phyloP scores from a whole-genome alignment of 768 basidiomycete genomes.

The Naganishia friedmannii region DNA sequence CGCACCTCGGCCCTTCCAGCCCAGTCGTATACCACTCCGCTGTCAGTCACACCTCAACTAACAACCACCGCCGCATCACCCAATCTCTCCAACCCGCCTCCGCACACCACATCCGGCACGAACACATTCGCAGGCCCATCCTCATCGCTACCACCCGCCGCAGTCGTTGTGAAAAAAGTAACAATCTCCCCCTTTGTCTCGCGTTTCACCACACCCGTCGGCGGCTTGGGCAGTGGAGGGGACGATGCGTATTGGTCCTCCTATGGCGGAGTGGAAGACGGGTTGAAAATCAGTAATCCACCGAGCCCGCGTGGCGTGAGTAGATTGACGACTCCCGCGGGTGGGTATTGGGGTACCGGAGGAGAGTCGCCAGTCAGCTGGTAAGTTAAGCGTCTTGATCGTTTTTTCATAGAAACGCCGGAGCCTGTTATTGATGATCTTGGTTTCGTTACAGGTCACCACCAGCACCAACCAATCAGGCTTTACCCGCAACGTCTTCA shows the following conservation, averaged over 20 bases:
- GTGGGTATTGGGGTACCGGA: constrained; percentile 32
- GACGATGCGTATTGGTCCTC: constrained; percentile 30
- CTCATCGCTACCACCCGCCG: neutral
- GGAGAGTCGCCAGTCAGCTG: constrained; percentile 32
- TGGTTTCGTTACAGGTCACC: neutral
- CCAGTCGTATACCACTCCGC: neutral
- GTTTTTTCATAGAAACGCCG: neutral
- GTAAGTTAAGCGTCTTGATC: constrained; percentile 1
- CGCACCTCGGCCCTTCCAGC: neutral
- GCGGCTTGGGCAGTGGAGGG: neutral
- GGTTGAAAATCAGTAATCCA: constrained; percentile 27
- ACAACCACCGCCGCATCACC: neutral
- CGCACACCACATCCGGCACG: neutral
- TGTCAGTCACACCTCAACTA: neutral
- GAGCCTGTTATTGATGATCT: neutral
- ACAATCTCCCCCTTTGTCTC: constrained; percentile 21
- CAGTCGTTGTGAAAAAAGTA: constrained; percentile 14
- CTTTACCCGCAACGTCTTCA: neutral
- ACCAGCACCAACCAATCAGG: neutral
- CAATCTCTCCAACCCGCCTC: neutral
- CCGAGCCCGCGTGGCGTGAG: constrained; percentile 22
- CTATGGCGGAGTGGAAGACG: constrained; percentile 31
- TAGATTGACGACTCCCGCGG: neutral
- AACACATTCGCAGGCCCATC: neutral
- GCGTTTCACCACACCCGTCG: constrained; percentile 5